Conservation (phyloP, 139 green algal species). For the Picochlorum costavermella region DNA sequence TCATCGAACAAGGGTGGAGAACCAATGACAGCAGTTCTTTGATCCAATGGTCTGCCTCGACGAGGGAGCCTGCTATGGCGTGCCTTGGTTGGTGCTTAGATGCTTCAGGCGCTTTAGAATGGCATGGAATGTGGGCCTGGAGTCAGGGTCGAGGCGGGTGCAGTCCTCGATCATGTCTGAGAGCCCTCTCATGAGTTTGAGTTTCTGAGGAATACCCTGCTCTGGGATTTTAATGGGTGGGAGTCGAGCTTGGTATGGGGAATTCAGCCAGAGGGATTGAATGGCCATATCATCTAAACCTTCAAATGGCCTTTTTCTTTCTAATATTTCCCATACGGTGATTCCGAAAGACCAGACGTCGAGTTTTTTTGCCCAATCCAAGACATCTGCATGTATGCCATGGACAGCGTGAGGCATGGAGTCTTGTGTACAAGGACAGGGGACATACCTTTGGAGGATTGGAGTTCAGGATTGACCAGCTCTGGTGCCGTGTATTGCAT, state of each 20-base stretch:
- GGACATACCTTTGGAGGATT: neutral
- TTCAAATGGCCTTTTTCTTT: slow-evolving; percentile 32
- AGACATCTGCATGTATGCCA: neutral
- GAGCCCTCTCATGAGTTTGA: slow-evolving; percentile 13
- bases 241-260: slow-evolving; percentile 23
- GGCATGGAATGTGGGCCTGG: slow-evolving; percentile 21
- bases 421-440: too few relatives aligned
- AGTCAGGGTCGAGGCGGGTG: slow-evolving; percentile 20
- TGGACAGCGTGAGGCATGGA: neutral
- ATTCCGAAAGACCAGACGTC: slow-evolving; percentile 35
- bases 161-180: slow-evolving; percentile 18
- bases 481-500: slow-evolving; percentile 37
- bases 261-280: slow-evolving; percentile 31
- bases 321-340: slow-evolving; percentile 33
- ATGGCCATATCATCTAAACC: slow-evolving; percentile 31
- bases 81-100: neutral
- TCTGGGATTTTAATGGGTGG: slow-evolving; percentile 13
- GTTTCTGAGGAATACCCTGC: neutral
- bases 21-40: too few relatives aligned
- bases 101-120: slow-evolving; percentile 12
- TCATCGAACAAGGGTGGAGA: too few relatives aligned
- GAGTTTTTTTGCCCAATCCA: slow-evolving; percentile 7
- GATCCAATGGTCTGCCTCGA: too few relatives aligned
- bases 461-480: slow-evolving; percentile 22
- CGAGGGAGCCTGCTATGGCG: too few relatives aligned